These are phyloP conservation scores for Zopfochytrium polystomum DNA, from an alignment of 371 early-diverging fungal species.

Conservation along the genomic window DNA sequence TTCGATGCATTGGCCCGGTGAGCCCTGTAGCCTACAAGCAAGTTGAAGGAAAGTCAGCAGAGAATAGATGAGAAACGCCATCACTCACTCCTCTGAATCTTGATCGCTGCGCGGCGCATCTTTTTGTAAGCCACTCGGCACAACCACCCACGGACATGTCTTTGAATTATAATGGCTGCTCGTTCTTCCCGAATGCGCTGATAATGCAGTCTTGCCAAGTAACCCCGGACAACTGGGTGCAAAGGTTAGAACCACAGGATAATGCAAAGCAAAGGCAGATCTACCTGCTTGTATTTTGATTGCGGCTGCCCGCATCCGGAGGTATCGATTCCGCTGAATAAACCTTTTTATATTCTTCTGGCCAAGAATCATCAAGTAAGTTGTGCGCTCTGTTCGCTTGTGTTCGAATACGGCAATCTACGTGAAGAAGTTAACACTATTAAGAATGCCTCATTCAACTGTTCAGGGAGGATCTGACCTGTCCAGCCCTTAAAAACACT, in stretches of 20 bases:
- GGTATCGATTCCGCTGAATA: slow-evolving; percentile 66
- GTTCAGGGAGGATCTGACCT: too few relatives aligned
- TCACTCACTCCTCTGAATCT: too few relatives aligned
- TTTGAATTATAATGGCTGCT: slow-evolving; percentile 75
- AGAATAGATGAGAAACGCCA: too few relatives aligned
- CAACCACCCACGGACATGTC: slow-evolving; percentile 56
- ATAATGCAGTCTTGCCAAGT: slow-evolving; percentile 57
- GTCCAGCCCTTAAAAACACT: slow-evolving; percentile 99
- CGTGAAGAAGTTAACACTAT: slow-evolving; percentile 22
- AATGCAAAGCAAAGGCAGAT: too few relatives aligned
- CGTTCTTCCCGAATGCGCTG: slow-evolving; percentile 56
- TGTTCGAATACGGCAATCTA: slow-evolving; percentile 90
- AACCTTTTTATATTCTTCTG: slow-evolving; percentile 86
- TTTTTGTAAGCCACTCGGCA: slow-evolving; percentile 55
- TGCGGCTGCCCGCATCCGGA: slow-evolving; percentile 52
- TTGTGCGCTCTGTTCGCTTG: slow-evolving; percentile 75
- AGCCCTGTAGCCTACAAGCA: too few relatives aligned
- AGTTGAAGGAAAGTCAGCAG: too few relatives aligned
- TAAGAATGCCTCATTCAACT: not conserved
- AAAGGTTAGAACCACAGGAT: too few relatives aligned
- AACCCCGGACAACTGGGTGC: slow-evolving; percentile 62
- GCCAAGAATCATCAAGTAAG: slow-evolving; percentile 74
- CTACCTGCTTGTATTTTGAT: slow-evolving; percentile 40
- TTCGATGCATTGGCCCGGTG: too few relatives aligned
- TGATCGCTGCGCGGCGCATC: slow-evolving; percentile 71